Percentiles rank a stretch among this genome's conserved stretches.
Evolutionary conservation across 768 basidiomycete genomes (phyloP).

Genomic region (Stropharia rugosoannulata): DNA sequence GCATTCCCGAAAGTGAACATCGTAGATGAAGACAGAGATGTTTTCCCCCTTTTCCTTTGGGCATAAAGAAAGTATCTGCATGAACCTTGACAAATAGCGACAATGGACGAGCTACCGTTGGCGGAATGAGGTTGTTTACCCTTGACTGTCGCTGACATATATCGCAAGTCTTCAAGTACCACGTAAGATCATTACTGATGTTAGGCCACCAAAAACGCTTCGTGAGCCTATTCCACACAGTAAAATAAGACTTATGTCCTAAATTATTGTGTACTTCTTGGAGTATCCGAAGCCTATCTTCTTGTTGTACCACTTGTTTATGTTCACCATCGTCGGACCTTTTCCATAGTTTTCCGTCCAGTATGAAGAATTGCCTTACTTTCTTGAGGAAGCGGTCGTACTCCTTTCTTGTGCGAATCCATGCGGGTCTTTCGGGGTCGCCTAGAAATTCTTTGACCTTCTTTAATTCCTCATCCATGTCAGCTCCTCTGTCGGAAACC

Average conservation of each 20-base stretch:
- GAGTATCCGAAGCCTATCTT: slow-evolving; percentile 7
- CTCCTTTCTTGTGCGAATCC: not conserved
- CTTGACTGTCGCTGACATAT: slow-evolving; percentile 29
- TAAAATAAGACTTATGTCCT: slow-evolving; percentile 24
- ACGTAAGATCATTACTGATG: slow-evolving; percentile 20
- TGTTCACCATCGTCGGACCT: slow-evolving; percentile 13
- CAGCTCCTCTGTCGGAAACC: not conserved
- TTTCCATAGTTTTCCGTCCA: slow-evolving; percentile 12
- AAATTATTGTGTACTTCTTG: slow-evolving; percentile 16
- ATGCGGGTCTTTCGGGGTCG: not conserved
- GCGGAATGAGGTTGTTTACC: slow-evolving; percentile 21
- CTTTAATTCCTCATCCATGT: not conserved
- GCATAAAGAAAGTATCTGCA: slow-evolving; percentile 36
- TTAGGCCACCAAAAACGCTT: slow-evolving; percentile 21
- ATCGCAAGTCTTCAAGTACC: slow-evolving; percentile 32
- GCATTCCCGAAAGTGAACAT: too few species aligned
- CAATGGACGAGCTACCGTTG: slow-evolving; percentile 13
- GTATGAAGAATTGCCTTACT: slow-evolving; percentile 10
- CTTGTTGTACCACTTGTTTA: slow-evolving; percentile 14
- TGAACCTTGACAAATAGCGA: slow-evolving; percentile 27
- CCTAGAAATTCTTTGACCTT: not conserved
- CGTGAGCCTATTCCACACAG: slow-evolving; percentile 10
- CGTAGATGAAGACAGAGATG: slow-evolving; percentile 17
- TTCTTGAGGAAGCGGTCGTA: not conserved
- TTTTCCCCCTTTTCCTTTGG: slow-evolving; percentile 9